These are phyloP conservation scores for Penicillium turbatum DNA, from an alignment of 495 filamentous ascomycete species.

Conservation along the genomic window DNA sequence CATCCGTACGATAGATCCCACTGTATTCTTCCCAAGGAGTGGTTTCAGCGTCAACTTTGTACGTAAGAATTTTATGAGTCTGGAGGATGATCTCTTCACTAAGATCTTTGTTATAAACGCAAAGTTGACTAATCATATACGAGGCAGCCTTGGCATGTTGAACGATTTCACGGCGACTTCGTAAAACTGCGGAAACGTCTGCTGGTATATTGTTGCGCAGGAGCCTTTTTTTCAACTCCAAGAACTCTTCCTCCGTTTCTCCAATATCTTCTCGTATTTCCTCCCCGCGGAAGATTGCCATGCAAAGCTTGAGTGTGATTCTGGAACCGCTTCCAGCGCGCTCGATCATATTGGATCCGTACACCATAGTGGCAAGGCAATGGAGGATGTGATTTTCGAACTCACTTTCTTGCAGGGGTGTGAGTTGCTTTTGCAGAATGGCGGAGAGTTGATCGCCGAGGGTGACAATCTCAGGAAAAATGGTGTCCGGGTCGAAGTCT, in stretches of 20 bases:
- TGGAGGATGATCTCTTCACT: conserved; percentile 29
- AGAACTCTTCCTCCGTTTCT: too few species aligned
- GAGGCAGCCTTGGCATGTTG: too few species aligned
- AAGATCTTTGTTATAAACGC: conserved; percentile 16
- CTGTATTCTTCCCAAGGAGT: conserved; percentile 22
- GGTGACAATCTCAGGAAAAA: conserved; percentile 2
- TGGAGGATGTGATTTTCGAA: conserved; percentile 4
- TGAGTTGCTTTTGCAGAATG: background rate
- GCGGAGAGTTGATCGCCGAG: conserved; percentile 1
- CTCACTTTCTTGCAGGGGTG: background rate
- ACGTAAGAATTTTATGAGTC: conserved; percentile 29
- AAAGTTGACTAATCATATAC: conserved; percentile 16
- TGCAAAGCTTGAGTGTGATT: conserved; percentile 3
- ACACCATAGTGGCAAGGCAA: conserved; percentile 3
- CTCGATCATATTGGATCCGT: conserved; percentile 13
- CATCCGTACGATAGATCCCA: conserved; percentile 23
- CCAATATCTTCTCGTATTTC: too few species aligned
- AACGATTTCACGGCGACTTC: too few species aligned
- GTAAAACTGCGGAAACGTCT: too few species aligned
- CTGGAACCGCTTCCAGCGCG: background rate
- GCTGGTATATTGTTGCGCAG: too few species aligned
- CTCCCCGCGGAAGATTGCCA: background rate
- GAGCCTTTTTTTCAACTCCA: too few species aligned
- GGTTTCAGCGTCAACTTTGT: conserved; percentile 7
- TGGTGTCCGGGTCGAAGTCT: conserved; percentile 4